These are phyloP conservation scores for Tylopilus subfusipes DNA, from an alignment of 768 basidiomycete genomes.

Conservation along the genomic window DNA sequence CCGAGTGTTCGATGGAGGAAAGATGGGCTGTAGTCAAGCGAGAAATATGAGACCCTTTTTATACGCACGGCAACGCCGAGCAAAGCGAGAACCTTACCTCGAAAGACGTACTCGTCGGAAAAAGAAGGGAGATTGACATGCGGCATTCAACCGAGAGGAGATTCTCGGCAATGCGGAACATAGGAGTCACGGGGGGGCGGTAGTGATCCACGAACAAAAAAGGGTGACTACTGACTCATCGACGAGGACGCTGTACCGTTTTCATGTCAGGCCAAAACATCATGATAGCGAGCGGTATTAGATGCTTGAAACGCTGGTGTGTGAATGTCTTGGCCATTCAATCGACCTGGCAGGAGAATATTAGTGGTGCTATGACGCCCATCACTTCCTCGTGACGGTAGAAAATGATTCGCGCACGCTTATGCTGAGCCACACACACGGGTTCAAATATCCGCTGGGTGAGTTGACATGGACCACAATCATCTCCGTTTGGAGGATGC, in stretches of 20 bases:
- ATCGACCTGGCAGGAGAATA: background rate
- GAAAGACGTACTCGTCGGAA: background rate
- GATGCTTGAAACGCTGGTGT: background rate
- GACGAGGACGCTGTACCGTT: too few species aligned
- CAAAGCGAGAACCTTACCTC: background rate
- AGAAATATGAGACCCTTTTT: slow-evolving; percentile 11
- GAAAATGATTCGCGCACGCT: background rate
- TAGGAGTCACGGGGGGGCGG: background rate
- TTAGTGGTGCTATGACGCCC: background rate
- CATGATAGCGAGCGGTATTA: background rate
- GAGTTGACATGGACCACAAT: background rate
- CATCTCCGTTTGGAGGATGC: slow-evolving; percentile 6
- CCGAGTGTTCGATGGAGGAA: background rate
- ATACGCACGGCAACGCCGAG: slow-evolving; percentile 9
- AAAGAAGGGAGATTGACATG: slow-evolving; percentile 3
- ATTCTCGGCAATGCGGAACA: background rate
- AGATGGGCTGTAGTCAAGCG: background rate
- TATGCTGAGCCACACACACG: background rate
- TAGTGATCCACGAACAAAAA: too few species aligned
- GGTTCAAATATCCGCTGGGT: slow-evolving; percentile 4
- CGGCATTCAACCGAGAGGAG: background rate
- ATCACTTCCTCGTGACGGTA: background rate
- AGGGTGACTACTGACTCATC: too few species aligned
- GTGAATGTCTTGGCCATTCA: background rate
- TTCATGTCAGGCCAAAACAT: background rate